Base-by-base conservation (phyloP, 2,329 filamentous ascomycete species). In the Tolypocladium ophioglossoides region DNA sequence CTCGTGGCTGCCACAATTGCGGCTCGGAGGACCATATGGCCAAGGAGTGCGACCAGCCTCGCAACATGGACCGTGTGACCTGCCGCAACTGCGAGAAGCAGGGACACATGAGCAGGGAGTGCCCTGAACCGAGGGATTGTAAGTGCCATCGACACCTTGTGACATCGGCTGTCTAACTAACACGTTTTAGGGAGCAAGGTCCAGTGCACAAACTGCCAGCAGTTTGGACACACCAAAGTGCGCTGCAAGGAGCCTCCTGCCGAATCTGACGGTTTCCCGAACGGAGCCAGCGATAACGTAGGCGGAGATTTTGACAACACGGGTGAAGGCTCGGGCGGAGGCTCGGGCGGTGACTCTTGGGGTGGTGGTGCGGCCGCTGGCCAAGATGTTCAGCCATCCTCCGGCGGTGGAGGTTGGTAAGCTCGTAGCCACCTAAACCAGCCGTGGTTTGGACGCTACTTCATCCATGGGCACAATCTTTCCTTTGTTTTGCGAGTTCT, bases 81-180 rank as follows among this genome's bases (percentile, higher is more conserved):
- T 89, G 85, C 70, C 79, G 78, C 57, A 72, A 79, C 66, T 87
- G 85, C 58, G 73, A 79, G 18, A 74, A 80, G 58, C 72, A 74
- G 55, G 84, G 84, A 3, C 84, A 87, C 61, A 77, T 75, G 59
- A 75, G 82, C 54, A 77, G 76, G 39, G 85, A 89, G 49, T 89
- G 83, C 59, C 75, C 79, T 0, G 74, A 82, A 67, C 82, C 82
- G 4, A 70, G 62, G 32, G 67, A 72, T 47, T 72, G 70, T 72
- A 59, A 60, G 68, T 66, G 30, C 5, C 16, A 16, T 27, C 1
- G n/a, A 34, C 30, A 7, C 16, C 32, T 12, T 4, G 11, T 27
- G 34, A 41, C n/a, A 37, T 41, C 34, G 37, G 52, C 41, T 52
- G 20, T 22, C 61, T 68, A 54, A 67, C 54, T 48, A 20, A 48